Evolutionary conservation across 331 rosid genomes (phyloP), one percentile per base, ranked within the genome.

Genomic region (Acacia concinna): DNA sequence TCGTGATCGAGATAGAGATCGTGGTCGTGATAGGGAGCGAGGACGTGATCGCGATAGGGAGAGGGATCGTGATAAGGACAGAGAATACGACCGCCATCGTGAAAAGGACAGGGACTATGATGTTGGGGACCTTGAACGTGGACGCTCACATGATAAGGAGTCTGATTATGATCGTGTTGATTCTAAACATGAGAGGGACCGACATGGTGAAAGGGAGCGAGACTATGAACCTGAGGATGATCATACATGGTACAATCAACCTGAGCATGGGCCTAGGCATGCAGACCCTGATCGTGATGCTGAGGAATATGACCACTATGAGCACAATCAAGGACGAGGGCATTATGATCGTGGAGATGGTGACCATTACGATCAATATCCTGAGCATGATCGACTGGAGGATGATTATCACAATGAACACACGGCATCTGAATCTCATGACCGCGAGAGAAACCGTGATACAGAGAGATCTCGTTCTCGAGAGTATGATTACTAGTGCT

Each of bases 31-130:
- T 37, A 88, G 97, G 21, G 97, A 90, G 43, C 84, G 92, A 0
- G 93, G 79, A n/a, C 86, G 82, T 6, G 92, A 84, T 4, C 86
- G 90, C 30, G 97, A 85, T 5, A 71, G 87, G 8, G 90, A 81
- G 0, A 73, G 88, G 18, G 92, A 81, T 54, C 89, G 80, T 59
- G 86, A 43, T 43, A 43, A 4, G 47, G 47, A 43, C 17, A 43
- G 4, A 12, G 47, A 43, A 43, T 43, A 43, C 1, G 47, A 83
- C 25, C 91, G 89, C 37, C 91, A 95, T 31, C 91, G 92, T 65
- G 99, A 90, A 18, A 90, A 87, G 80, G 96, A 88, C 49, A 84
- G 82, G 76, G 98, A 93, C 82, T 84, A 88, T 30, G 99, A 91
- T 73, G 90, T 60, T 65, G 96, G 88, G 73, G 89, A 86, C 8